These are phyloP conservation scores for Aegilops speltoides DNA, from an alignment of 176 grass and related monocot genomes.

Conservation along the genomic window DNA sequence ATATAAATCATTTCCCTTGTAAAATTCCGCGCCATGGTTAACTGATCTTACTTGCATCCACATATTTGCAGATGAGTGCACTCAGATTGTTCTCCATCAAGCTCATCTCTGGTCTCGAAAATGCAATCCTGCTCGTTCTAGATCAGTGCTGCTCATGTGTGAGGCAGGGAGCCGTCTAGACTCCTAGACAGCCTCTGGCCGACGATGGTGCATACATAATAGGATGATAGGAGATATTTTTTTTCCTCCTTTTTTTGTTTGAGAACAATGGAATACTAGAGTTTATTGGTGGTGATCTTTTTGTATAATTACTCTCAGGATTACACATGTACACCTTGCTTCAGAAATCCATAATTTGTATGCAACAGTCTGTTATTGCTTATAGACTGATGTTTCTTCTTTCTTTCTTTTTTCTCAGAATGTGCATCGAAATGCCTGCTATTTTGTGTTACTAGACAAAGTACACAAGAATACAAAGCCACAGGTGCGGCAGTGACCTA, in stretches of 20 bases:
- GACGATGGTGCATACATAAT: background rate
- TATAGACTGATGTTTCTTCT: no score
- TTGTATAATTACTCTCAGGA: background rate
- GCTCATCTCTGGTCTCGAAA: background rate
- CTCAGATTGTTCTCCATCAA: background rate
- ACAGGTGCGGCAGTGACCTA: no score
- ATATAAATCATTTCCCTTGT: background rate
- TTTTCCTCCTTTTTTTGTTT: background rate
- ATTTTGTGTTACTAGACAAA: no score
- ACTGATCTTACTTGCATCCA: background rate
- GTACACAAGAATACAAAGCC: no score
- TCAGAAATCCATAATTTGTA: background rate
- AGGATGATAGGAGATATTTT: background rate
- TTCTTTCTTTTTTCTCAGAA: no score
- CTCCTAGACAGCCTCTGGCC: background rate
- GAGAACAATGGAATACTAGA: background rate
- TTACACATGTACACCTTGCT: conserved; percentile 12
- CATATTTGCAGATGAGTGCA: conserved; percentile 22
- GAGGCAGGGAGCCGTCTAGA: background rate
- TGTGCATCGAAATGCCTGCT: no score
- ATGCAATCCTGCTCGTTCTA: background rate
- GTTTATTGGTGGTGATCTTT: background rate
- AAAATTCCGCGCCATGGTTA: background rate
- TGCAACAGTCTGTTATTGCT: background rate
- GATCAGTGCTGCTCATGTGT: background rate